These are phyloP conservation scores for Terana coerulea DNA, from an alignment of 768 basidiomycete genomes.

Conservation along the genomic window DNA sequence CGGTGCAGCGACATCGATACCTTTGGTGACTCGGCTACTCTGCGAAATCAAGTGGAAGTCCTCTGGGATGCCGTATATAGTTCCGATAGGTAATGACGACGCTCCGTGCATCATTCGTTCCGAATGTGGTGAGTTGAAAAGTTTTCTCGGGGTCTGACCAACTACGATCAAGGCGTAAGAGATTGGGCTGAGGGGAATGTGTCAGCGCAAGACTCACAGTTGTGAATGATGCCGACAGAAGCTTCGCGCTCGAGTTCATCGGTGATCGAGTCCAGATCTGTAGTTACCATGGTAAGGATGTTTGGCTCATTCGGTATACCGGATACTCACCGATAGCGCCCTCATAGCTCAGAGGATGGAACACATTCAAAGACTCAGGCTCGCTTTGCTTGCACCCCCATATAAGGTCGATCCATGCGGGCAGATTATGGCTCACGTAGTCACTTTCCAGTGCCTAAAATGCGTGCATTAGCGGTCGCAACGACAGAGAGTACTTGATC, in stretches of 20 bases:
- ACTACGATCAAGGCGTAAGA: conserved; percentile 38
- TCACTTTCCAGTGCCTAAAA: conserved; percentile 81
- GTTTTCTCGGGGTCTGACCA: conserved; percentile 87
- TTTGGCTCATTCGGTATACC: background rate
- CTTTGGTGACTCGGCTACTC: conserved; percentile 50
- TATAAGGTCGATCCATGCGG: conserved; percentile 91
- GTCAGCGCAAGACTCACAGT: conserved; percentile 52
- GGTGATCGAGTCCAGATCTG: conserved; percentile 82
- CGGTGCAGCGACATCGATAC: conserved; percentile 34
- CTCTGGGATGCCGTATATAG: conserved; percentile 77
- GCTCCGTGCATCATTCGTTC: conserved; percentile 66
- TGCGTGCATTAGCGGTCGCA: background rate
- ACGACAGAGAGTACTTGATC: background rate
- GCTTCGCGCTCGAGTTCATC: conserved; percentile 89
- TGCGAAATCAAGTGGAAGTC: conserved; percentile 70
- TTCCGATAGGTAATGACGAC: conserved; percentile 68
- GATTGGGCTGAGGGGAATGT: background rate
- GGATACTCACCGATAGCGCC: conserved; percentile 69
- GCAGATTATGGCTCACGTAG: conserved; percentile 78
- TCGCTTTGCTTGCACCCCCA: conserved; percentile 90
- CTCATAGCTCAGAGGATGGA: conserved; percentile 92
- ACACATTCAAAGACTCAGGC: conserved; percentile 71
- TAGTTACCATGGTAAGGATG: background rate
- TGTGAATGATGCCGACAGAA: conserved; percentile 92
- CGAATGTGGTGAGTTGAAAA: conserved; percentile 78